Evolutionary conservation across 1,139 yeast species (phyloP).

Genomic region (Geotrichum reessii): DNA sequence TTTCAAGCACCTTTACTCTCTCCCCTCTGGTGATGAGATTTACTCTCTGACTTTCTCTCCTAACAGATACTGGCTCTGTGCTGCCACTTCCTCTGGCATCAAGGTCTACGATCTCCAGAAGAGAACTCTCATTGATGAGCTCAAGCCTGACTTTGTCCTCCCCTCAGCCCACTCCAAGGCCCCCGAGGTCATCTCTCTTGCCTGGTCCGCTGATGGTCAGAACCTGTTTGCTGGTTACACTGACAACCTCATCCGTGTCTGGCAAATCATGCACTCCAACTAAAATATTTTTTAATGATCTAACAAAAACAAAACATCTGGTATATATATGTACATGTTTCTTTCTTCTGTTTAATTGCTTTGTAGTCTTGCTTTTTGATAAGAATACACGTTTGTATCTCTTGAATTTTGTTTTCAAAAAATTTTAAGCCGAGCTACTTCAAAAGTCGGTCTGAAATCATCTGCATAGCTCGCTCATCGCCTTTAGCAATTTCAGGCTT

Average conservation of each 20-base stretch:
- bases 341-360: not conserved
- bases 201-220: constrained; percentile 99
- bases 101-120: constrained; percentile 98
- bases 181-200: constrained; percentile 96
- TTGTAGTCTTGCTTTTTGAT: not conserved
- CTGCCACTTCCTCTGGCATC: constrained; percentile 97
- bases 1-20: constrained; percentile 86
- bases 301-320: constrained; percentile 8
- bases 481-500: constrained; percentile 57
- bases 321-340: not conserved
- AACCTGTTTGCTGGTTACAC: constrained; percentile 99
- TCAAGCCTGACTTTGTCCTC: constrained; percentile 94
- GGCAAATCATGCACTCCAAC: constrained; percentile 98
- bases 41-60: constrained; percentile 99
- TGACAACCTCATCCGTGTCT: constrained; percentile 98
- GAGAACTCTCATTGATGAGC: constrained; percentile 93
- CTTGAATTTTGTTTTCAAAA: not conserved
- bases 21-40: constrained; percentile 93
- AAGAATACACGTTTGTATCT: not conserved
- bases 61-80: constrained; percentile 99
- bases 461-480: constrained; percentile 67
- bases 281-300: constrained; percentile 29
- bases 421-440: not conserved
- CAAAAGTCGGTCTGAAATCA: constrained; percentile 34
- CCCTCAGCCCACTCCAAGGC: constrained; percentile 82